These are phyloP conservation scores for Aspergillus leporis DNA, from an alignment of 495 filamentous ascomycete genomes.

Conservation along the genomic window DNA sequence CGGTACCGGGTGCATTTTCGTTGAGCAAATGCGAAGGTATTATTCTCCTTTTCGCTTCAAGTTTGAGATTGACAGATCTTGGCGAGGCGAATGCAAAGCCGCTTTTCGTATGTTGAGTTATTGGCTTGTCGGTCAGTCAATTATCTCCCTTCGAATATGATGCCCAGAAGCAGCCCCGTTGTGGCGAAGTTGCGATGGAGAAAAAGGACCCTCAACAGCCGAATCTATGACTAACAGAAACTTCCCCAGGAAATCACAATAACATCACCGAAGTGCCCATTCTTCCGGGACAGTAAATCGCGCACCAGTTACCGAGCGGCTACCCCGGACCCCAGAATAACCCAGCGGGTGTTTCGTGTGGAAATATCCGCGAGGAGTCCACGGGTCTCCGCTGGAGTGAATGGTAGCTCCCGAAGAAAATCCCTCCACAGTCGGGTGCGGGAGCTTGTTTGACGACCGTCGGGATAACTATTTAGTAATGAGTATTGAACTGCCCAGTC, in stretches of 20 bases:
- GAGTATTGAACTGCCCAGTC: neutral
- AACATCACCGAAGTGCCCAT: neutral
- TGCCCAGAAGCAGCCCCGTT: too few species aligned
- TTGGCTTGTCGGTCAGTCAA: too few species aligned
- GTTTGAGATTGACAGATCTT: too few species aligned
- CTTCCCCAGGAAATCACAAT: neutral
- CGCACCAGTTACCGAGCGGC: neutral
- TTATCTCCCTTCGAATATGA: too few species aligned
- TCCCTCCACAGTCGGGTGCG: neutral
- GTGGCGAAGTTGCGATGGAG: too few species aligned
- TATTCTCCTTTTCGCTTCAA: too few species aligned
- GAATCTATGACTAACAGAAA: slow-evolving; percentile 2
- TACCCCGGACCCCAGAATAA: neutral
- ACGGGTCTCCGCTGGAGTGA: too few species aligned
- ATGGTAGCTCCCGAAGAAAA: neutral
- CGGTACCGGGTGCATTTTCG: too few species aligned
- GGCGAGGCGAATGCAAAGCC: too few species aligned
- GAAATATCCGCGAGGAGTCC: neutral
- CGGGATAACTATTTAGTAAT: neutral
- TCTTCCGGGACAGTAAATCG: neutral
- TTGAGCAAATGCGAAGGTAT: too few species aligned
- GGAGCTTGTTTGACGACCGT: neutral
- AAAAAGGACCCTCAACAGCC: neutral
- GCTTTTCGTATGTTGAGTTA: too few species aligned
- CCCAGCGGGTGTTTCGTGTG: neutral